Conservation (phyloP, 1,284 basidiomycete genomes). For the Vanrija sp. region DNA sequence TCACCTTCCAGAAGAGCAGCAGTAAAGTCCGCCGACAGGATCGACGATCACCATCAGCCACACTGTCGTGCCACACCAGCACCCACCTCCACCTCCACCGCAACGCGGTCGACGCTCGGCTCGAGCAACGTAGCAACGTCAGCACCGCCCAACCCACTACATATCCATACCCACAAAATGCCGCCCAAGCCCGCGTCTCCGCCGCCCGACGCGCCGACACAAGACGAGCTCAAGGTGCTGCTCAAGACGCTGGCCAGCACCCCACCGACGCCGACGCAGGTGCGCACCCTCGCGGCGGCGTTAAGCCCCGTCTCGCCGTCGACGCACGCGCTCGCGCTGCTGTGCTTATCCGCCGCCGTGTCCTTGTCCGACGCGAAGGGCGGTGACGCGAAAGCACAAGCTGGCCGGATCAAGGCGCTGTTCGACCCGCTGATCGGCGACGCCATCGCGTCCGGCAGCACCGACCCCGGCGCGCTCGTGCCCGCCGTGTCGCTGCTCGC, state of each 20-base stretch:
- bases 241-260: constrained; percentile 1
- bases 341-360: constrained; percentile 9
- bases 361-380: background rate
- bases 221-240: constrained; percentile 7
- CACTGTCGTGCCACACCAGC: background rate
- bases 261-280: background rate
- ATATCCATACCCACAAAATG: too few relatives aligned
- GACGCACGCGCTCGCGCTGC: constrained; percentile 9
- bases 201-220: background rate
- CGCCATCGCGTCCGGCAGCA: constrained; percentile 1
- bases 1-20: too few relatives aligned
- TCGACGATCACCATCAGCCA: background rate
- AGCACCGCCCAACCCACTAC: background rate
- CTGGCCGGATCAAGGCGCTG: constrained; percentile 1
- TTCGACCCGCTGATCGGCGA: constrained; percentile 13
- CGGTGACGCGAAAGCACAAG: constrained; percentile 1
- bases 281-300: background rate
- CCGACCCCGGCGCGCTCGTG: constrained; percentile 8
- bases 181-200: too few relatives aligned
- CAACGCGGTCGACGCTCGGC: background rate
- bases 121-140: too few relatives aligned
- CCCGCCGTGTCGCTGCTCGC: constrained; percentile 23
- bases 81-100: background rate
- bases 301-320: background rate
- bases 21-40: too few relatives aligned